Evolutionary conservation across 257 asterid genomes (phyloP), one percentile per base, ranked within the genome.

Genomic region (Solanum piurae): DNA sequence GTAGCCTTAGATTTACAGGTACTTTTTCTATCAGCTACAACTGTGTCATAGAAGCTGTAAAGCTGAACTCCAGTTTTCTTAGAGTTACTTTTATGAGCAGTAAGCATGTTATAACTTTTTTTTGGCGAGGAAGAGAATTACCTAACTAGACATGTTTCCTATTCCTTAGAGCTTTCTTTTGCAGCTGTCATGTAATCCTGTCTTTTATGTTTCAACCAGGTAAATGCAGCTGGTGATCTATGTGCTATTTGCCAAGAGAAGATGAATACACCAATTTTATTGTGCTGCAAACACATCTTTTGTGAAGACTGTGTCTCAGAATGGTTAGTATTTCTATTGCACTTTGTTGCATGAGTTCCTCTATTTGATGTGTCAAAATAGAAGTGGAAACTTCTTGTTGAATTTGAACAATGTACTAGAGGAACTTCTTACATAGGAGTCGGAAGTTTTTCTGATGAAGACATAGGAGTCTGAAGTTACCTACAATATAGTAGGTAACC

Each of bases 171-270:
- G 66, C 69, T 82, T 49, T 80, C 37, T 44, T 80, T 49, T 49
- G 85, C 85, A 18, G 37, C 87, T 68, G 74, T 23, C 87, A 49
- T 84, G 88, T 89, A 73, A 80, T 89, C 73, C 20, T 38, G 25
- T 20, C 40, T 49, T 80, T 49, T 18, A 9, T 82, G 29, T 20
- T 82, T 29, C 85, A 82, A 82, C 68, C 90, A 94, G 98, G 96
- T 94, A 72, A 92, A 88, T 90, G 93, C 90, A 66, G 94, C 94
- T 0, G 98, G 96, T 85, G 98, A 94, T 88, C 86, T 93, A 64
- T 94, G 98, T 91, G 94, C 94, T 86, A 94, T 94, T 85, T 94
- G 96, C 92, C 98, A 93, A 90, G 96, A 93, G 90, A 94, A 94
- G 93, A 93, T 93, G 96, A 94, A 90, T 82, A 74, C 91, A 23